These are phyloP conservation scores for Exutisphaerella laricina DNA, from an alignment of 2,329 filamentous ascomycete species.

Conservation along the genomic window DNA sequence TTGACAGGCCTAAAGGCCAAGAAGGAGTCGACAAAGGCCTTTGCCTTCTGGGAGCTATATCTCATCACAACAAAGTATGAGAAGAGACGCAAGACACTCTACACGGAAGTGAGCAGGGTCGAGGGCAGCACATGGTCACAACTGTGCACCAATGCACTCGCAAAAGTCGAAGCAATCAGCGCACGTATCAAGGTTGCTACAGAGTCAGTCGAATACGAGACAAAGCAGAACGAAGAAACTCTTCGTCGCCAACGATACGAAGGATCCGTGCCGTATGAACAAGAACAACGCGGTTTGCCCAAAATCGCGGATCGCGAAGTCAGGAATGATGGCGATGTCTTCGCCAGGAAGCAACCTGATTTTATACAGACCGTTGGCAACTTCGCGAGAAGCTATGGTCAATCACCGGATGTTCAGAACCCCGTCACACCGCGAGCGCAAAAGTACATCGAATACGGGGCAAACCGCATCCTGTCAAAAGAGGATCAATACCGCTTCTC, in stretches of 20 bases:
- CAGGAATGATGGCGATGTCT: slow-evolving; percentile 23
- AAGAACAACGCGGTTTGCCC: slow-evolving; percentile 18
- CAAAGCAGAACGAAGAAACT: slow-evolving; percentile 17
- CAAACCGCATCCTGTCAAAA: slow-evolving; percentile 29
- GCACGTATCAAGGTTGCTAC: slow-evolving; percentile 55
- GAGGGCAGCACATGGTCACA: slow-evolving; percentile 79
- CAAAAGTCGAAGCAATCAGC: slow-evolving; percentile 62
- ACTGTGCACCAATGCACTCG: slow-evolving; percentile 63
- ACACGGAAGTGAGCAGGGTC: slow-evolving; percentile 74
- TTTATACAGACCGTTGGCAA: slow-evolving; percentile 37
- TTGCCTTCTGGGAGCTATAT: slow-evolving; percentile 86
- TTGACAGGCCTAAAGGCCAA: slow-evolving; percentile 78
- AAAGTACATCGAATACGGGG: slow-evolving; percentile 29
- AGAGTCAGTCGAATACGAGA: slow-evolving; percentile 16
- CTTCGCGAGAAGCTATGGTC: slow-evolving; percentile 45
- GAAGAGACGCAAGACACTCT: slow-evolving; percentile 73
- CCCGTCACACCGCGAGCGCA: slow-evolving; percentile 35
- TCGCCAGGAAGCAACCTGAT: slow-evolving; percentile 17
- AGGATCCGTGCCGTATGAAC: slow-evolving; percentile 29
- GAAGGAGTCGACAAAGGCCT: slow-evolving; percentile 71
- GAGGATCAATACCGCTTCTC: slow-evolving; percentile 51
- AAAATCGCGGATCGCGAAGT: slow-evolving; percentile 28
- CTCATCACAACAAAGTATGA: slow-evolving; percentile 71
- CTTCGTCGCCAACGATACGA: slow-evolving; percentile 17
- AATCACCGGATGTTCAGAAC: slow-evolving; percentile 37